Conservation (phyloP, 2,329 filamentous ascomycete genomes). For the Colletotrichum melonis region DNA sequence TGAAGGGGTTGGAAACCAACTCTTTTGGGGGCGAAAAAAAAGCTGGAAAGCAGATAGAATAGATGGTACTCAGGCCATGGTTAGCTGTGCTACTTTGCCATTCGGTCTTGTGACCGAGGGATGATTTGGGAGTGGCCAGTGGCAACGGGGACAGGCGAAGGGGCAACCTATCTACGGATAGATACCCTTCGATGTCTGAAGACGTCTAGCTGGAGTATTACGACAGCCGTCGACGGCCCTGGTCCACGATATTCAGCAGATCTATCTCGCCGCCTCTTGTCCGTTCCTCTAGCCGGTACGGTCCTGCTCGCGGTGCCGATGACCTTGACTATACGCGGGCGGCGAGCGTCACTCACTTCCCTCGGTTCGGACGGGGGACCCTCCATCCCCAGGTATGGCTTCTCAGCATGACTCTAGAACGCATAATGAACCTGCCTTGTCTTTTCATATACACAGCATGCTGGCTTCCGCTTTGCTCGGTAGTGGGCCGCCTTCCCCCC, state of each 20-base stretch:
- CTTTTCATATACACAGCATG: neutral
- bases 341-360: neutral
- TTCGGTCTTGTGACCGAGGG: constrained; percentile 20
- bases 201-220: constrained; percentile 17
- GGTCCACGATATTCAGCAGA: constrained; percentile 25
- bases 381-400: neutral
- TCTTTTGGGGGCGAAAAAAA: constrained; percentile 8
- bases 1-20: neutral
- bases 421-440: constrained; percentile 6
- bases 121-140: constrained; percentile 11
- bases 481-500: neutral
- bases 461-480: neutral
- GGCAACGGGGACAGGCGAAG: constrained; percentile 8
- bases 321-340: neutral
- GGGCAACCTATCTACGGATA: neutral
- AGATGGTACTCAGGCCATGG: neutral
- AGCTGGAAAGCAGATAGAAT: neutral
- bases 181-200: constrained; percentile 11
- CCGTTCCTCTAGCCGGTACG: neutral
- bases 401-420: constrained; percentile 18
- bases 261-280: neutral
- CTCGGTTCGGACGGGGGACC: constrained; percentile 5
- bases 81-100: neutral
- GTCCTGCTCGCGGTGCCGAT: neutral
- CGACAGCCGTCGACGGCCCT: constrained; percentile 6